Percentiles rank a stretch among this genome's conserved stretches.
Conservation (phyloP, 2,329 filamentous ascomycete species). For the Talaromyces sp. region DNA sequence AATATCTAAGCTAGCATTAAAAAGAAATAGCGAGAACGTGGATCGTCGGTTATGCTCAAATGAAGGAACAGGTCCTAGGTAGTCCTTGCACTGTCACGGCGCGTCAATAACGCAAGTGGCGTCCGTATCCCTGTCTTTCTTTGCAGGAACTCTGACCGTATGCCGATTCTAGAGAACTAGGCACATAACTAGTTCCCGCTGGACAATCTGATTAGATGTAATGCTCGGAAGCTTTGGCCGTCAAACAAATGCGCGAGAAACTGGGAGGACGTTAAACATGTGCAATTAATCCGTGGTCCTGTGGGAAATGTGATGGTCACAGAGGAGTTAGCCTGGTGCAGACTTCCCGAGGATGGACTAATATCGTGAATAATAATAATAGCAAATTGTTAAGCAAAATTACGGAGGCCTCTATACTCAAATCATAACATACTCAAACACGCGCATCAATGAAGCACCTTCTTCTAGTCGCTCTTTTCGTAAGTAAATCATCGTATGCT, state of each 20-base stretch:
- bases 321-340: no score
- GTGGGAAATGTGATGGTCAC: not conserved
- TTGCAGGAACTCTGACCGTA: conserved; percentile 66
- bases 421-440: not conserved
- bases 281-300: not conserved
- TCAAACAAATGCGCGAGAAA: not conserved
- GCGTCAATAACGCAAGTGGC: conserved; percentile 65
- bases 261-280: not conserved
- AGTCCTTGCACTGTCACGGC: no score
- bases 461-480: no score
- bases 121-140: conserved; percentile 66
- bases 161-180: conserved; percentile 66
- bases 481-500: not conserved
- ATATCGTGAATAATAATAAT: no score
- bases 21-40: no score
- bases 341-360: no score
- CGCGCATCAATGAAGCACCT: no score
- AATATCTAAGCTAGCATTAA: no score
- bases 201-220: not conserved
- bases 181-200: not conserved
- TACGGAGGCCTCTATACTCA: no score
- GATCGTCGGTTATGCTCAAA: conserved; percentile 67
- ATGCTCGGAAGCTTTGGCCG: not conserved
- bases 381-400: no score
- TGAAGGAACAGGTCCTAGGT: conserved; percentile 67